A percentile compares a stretch with the other conserved stretches of the same genome.
Evolutionary conservation across 192 early-diverging fungal genomes (phyloP).

Genomic region (Coemansia sp.): DNA sequence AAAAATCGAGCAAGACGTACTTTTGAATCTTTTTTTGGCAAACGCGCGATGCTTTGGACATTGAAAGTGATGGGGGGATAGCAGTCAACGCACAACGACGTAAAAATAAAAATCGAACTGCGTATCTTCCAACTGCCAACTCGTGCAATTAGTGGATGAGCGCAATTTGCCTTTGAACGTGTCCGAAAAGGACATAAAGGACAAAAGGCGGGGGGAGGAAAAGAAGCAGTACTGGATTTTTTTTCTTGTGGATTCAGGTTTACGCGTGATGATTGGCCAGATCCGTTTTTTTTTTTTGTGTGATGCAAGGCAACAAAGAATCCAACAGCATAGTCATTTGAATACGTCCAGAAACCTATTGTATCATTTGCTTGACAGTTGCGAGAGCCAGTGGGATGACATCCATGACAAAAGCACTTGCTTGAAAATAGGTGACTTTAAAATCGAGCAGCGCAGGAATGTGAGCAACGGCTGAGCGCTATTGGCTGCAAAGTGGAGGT

Average conservation of each 20-base stretch:
- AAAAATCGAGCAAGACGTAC: constrained; percentile 10
- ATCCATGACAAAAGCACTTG: neutral
- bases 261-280: neutral
- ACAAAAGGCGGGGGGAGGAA: neutral
- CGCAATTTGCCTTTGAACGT: neutral
- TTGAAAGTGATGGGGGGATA: neutral
- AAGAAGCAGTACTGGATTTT: neutral
- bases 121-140: neutral
- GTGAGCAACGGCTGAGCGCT: neutral
- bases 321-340: neutral
- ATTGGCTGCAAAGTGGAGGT: neutral
- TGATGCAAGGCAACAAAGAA: neutral
- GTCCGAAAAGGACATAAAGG: neutral
- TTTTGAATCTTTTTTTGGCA: constrained; percentile 5
- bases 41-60: constrained; percentile 1
- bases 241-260: constrained; percentile 10
- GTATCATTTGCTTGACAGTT: neutral
- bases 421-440: neutral
- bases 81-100: neutral
- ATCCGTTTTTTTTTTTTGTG: neutral
- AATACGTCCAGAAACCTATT: neutral
- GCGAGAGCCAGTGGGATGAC: neutral
- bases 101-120: constrained; percentile 26
- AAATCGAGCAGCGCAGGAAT: constrained; percentile 6
- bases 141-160: constrained; percentile 7